Percentiles rank a stretch among this genome's conserved stretches.
phyloP scores from a whole-genome alignment of 148 eudicot species.

The Rheum nobile region DNA sequence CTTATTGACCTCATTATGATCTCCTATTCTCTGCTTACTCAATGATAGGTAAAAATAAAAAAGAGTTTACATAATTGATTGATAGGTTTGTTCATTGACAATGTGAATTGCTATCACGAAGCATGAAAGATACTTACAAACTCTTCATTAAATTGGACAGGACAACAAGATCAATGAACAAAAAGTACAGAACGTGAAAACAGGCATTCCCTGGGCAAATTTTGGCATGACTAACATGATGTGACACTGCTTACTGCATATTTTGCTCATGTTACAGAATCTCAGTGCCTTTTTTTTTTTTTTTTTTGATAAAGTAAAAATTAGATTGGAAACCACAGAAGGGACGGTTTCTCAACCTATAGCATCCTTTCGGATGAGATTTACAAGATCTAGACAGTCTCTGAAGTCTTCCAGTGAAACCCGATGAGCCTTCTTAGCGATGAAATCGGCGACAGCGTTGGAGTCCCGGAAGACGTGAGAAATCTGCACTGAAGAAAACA shows the following conservation, averaged over 20 bases:
- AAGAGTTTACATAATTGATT: neutral
- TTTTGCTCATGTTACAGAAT: neutral
- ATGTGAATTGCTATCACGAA: neutral
- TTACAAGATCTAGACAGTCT: no score
- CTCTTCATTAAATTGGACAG: neutral
- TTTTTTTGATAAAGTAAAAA: no score
- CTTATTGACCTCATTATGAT: neutral
- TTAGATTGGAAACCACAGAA: no score
- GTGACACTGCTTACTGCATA: neutral
- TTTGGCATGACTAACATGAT: neutral
- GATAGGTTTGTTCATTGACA: neutral
- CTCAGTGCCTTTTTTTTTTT: neutral
- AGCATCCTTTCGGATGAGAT: no score
- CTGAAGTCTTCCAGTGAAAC: no score
- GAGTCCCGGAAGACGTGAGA: no score
- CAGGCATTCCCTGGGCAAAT: neutral
- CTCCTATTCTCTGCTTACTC: no score
- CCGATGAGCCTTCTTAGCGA: no score
- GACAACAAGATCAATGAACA: constrained; percentile 2
- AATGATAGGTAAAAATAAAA: no score
- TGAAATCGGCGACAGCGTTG: no score
- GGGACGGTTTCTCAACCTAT: no score
- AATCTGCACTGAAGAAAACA: no score
- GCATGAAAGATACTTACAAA: neutral
- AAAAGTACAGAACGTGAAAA: neutral